A percentile compares a stretch with the other conserved stretches of the same genome.
Evolutionary conservation across 805 yeast genomes (phyloP).

Genomic region (Pichia occidentalis): DNA sequence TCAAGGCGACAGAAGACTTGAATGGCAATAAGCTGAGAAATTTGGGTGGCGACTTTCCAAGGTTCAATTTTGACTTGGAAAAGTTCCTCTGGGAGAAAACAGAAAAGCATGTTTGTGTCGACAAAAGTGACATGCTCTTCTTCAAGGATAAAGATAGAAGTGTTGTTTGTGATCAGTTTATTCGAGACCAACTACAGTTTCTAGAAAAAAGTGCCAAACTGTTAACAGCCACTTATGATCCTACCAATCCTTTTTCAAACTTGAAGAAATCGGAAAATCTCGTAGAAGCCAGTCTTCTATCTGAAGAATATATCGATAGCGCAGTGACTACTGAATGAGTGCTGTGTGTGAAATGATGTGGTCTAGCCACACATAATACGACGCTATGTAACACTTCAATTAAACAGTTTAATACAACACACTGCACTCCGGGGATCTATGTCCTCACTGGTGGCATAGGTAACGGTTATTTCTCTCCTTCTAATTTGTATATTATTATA

Average conservation of each 20-base stretch:
- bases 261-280: too few species aligned
- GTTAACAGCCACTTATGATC: neutral
- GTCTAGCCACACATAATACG: too few species aligned
- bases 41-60: conserved; percentile 19
- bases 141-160: conserved; percentile 11
- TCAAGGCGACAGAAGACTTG: conserved; percentile 12
- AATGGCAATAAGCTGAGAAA: conserved; percentile 15
- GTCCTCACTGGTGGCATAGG: too few species aligned
- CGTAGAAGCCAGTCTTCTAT: too few species aligned
- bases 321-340: too few species aligned
- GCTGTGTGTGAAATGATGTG: too few species aligned
- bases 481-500: too few species aligned
- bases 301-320: too few species aligned
- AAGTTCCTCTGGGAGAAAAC: conserved; percentile 19
- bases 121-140: conserved; percentile 8
- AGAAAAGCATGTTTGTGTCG: conserved; percentile 16
- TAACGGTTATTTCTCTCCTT: too few species aligned
- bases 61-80: conserved; percentile 19
- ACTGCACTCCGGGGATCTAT: too few species aligned
- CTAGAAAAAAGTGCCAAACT: conserved; percentile 4
- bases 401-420: too few species aligned
- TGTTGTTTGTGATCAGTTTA: conserved; percentile 11
- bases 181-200: conserved; percentile 13
- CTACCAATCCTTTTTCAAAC: neutral
- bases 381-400: too few species aligned